Conservation (phyloP, 129 eudicot genomes). For the Dittrichia graveolens region DNA sequence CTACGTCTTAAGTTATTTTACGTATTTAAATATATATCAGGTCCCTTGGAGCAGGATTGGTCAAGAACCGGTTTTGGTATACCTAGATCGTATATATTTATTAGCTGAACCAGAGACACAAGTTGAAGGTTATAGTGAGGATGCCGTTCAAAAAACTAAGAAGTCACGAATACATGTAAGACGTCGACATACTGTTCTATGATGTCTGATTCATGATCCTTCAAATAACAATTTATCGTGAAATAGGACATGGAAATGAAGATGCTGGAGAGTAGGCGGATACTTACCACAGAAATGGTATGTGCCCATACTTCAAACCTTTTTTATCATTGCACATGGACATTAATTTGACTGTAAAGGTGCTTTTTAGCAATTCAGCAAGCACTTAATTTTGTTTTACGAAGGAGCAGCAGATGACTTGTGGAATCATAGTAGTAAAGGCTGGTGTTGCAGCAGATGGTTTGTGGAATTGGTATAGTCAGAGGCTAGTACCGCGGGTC, state of each 20-base stretch:
- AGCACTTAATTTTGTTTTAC: conserved; percentile 10
- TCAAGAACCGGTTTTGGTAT: conserved; percentile 96
- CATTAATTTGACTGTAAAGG: conserved; percentile 4
- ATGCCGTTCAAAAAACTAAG: conserved; percentile 80
- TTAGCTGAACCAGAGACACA: conserved; percentile 94
- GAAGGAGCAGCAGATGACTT: conserved; percentile 16
- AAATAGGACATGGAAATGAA: conserved; percentile 91
- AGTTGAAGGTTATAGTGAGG: conserved; percentile 89
- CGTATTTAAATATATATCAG: conserved; percentile 38
- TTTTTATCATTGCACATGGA: background rate
- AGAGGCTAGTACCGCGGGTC: no score
- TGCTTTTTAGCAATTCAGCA: conserved; percentile 13
- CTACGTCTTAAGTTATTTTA: conserved; percentile 1
- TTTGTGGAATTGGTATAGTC: no score
- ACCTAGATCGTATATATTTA: conserved; percentile 80
- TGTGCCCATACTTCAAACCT: conserved; percentile 24
- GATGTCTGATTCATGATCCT: conserved; percentile 29
- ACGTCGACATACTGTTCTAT: conserved; percentile 23
- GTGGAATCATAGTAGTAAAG: background rate
- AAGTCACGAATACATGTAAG: conserved; percentile 86
- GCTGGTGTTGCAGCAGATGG: no score
- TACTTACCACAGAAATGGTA: conserved; percentile 81
- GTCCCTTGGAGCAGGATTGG: conserved; percentile 99
- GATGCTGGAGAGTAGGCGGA: conserved; percentile 80
- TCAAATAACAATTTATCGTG: conserved; percentile 14